Base-by-base conservation (phyloP, 116 monocot genomes). In the Dioscorea cayenensis region DNA sequence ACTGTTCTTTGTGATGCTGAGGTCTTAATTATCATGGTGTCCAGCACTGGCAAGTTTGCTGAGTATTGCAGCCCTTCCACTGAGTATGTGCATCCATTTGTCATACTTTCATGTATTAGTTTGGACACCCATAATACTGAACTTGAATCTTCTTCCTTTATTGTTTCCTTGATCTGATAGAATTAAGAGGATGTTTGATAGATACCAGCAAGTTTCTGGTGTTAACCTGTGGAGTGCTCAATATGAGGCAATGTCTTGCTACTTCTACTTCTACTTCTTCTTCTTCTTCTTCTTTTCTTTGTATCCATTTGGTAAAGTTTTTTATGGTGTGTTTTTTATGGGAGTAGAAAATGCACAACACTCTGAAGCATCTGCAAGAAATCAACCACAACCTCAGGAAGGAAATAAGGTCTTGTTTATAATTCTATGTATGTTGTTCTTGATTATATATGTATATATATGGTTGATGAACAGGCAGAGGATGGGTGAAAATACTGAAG, bases 331-430 rank as follows among this genome's bases (percentile, higher is more conserved):
- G 36, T 20, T 55, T 17, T 65, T 17, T 65, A 27, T 38, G 49
- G 32, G 60, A 49, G 12, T 66, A 89, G 89, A 89, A 69, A 69
- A 89, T 89, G 89, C 85, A 85, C 72, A 83, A 76, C 51, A 89
- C 83, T 22, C 64, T 89, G 71, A 79, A 77, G 19, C 86, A 86
- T 77, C 80, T 89, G 32, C 83, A 83, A 81, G 74, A 89, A 71
- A 85, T 89, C 73, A 89, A 89, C 65, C 61, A 76, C 38, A 83
- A 81, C 72, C 83, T 89, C 37, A 83, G 85, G 36, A 85, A 69
- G 51, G 85, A 89, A 72, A 83, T 89, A 37, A 83, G 85, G 89
- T 85, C 49, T 43, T 20, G 38, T 17, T 59, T 12, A n/a, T 17
- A 59, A 59, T 19, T 4, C 59, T 59, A 59, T 43, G 43, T 12